phyloP scores from a whole-genome alignment of 163 green algal genomes.

The Coccomyxa subellipsoidea region DNA sequence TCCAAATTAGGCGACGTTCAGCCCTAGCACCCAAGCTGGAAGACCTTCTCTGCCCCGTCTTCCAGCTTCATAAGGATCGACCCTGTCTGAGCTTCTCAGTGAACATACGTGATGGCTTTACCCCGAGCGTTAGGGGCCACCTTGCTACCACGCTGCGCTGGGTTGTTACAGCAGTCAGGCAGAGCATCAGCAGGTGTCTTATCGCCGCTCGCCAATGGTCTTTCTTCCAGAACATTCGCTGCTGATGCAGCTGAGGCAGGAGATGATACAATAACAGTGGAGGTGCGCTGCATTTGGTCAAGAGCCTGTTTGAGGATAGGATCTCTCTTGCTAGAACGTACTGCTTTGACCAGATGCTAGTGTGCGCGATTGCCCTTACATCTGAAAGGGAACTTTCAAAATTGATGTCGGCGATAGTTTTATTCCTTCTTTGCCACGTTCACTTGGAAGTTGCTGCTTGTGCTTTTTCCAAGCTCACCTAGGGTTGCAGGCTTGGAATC shows the following conservation, averaged over 20 bases:
- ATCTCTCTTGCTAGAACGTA: neutral
- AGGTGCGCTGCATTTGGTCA: neutral
- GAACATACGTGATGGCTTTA: too few relatives aligned
- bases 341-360: neutral
- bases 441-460: neutral
- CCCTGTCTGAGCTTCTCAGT: too few relatives aligned
- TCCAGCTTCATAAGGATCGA: too few relatives aligned
- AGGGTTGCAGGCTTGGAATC: neutral
- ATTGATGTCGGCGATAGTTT: neutral
- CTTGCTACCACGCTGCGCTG: neutral
- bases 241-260: neutral
- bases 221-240: neutral
- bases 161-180: neutral
- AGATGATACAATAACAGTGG: neutral
- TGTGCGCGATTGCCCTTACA: neutral
- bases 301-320: neutral
- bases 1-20: too few relatives aligned
- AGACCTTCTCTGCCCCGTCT: too few relatives aligned
- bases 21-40: too few relatives aligned
- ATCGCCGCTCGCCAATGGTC: neutral
- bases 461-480: neutral
- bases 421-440: neutral
- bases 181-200: neutral
- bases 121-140: neutral
- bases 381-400: neutral